Conservation (phyloP, 2,329 filamentous ascomycete genomes). For the Cryphonectria carpinicola region DNA sequence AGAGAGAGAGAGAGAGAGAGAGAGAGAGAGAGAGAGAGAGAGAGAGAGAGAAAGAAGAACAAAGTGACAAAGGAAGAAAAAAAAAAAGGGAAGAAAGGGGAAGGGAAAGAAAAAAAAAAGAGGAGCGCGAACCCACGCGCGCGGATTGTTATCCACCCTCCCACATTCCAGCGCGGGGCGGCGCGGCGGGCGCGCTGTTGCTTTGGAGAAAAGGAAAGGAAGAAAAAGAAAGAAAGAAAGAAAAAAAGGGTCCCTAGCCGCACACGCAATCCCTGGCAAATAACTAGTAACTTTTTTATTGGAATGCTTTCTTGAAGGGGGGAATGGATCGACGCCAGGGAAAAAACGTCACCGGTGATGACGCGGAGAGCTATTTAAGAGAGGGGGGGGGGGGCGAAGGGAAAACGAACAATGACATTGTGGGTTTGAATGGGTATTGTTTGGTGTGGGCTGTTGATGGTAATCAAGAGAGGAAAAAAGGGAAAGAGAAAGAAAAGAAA, state of each 20-base stretch:
- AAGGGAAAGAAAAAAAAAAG: no score
- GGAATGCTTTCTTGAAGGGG: background rate
- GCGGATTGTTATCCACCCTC: background rate
- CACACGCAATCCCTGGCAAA: background rate
- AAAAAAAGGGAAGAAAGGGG: background rate
- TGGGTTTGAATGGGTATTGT: background rate
- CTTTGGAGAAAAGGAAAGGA: no score
- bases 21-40: no score
- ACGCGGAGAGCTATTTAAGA: background rate
- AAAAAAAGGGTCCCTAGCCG: no score
- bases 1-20: no score
- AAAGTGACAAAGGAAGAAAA: no score
- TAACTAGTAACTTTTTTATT: background rate
- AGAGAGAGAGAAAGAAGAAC: background rate
- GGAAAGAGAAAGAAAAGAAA: no score
- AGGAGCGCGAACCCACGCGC: background rate
- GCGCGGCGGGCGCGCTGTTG: no score
- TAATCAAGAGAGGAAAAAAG: no score
- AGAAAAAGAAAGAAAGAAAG: background rate
- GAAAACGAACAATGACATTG: background rate
- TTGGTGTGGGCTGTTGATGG: no score
- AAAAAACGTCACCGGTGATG: background rate
- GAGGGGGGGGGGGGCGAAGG: no score
- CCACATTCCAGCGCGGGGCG: background rate
- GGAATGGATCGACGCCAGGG: background rate